phyloP scores from a whole-genome alignment of 129 eudicot genomes.

The sunflower (Helianthus annuus) region HanXRQr2.0-SUNRISE NC_035440.2:152531543-152532042 shows the following conservation, averaged over 20 bases:
- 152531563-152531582: conserved; percentile 30
- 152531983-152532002: conserved; percentile 30
- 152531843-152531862: conserved; percentile 77
- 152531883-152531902: conserved; percentile 69
- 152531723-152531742: conserved; percentile 72
- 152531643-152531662: conserved; percentile 81
- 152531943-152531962: conserved; percentile 50
- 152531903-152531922: conserved; percentile 56
- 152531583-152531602: conserved; percentile 72
- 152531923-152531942: conserved; percentile 68
- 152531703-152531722: conserved; percentile 84
- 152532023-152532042: conserved; percentile 66
- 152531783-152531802: conserved; percentile 85
- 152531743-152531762: conserved; percentile 84
- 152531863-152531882: conserved; percentile 82
- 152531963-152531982: conserved; percentile 24
- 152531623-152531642: conserved; percentile 90
- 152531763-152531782: conserved; percentile 65
- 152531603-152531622: conserved; percentile 97
- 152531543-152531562: conserved; percentile 23
- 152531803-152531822: conserved; percentile 71
- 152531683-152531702: conserved; percentile 80
- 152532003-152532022: conserved; percentile 24
- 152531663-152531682: conserved; percentile 56
- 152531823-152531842: conserved; percentile 88